These are phyloP conservation scores for Aurantiochytrium sp. DNA, from an alignment of 108 stramenopile genomes.

Conservation along the genomic window DNA sequence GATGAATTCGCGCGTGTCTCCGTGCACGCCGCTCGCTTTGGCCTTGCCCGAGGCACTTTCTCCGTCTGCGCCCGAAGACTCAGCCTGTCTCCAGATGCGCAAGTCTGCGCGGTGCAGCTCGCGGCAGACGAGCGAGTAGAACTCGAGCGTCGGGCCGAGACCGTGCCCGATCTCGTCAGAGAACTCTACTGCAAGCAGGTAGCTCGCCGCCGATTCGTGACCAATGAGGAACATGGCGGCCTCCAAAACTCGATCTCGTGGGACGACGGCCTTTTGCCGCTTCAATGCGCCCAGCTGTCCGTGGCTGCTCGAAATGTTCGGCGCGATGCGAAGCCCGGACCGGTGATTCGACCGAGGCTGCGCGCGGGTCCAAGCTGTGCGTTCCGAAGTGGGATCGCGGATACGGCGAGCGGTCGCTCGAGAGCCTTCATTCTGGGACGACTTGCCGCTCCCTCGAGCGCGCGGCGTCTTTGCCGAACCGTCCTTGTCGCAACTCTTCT, in stretches of 20 bases:
- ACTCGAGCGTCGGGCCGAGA: neutral
- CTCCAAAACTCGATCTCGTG: neutral
- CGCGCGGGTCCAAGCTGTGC: neutral
- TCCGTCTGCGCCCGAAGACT: too few relatives aligned
- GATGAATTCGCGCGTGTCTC: too few relatives aligned
- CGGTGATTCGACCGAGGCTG: neutral
- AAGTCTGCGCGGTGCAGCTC: neutral
- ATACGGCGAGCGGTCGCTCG: too few relatives aligned
- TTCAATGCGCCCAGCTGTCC: neutral
- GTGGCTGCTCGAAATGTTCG: neutral
- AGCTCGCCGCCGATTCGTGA: neutral
- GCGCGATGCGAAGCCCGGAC: neutral
- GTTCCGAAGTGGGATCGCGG: neutral
- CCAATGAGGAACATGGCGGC: neutral
- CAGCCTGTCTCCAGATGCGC: neutral
- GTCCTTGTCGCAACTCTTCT: neutral
- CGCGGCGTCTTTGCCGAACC: too few relatives aligned
- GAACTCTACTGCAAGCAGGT: neutral
- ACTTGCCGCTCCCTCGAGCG: too few relatives aligned
- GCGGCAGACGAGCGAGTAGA: conserved; percentile 11
- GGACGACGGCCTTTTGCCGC: neutral
- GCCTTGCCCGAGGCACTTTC: too few relatives aligned
- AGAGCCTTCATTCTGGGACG: too few relatives aligned
- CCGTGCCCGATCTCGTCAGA: neutral
- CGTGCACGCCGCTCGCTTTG: too few relatives aligned